phyloP scores from a whole-genome alignment of 441 rosid genomes.

The Euphorbia celastroides region DNA sequence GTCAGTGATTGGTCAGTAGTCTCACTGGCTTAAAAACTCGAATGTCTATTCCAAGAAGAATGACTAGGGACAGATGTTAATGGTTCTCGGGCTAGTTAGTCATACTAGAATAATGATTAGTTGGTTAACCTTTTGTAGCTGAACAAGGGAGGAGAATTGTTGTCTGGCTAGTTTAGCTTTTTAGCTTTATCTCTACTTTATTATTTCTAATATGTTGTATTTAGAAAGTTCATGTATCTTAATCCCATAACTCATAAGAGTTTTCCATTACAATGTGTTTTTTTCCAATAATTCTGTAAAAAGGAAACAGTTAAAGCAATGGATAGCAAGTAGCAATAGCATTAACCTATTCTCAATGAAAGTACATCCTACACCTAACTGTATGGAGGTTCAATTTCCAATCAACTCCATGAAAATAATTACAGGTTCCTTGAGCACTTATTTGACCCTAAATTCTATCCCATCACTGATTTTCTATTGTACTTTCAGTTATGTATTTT shows the following conservation, averaged over 20 bases:
- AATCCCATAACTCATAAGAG: background rate
- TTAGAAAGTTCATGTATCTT: too few relatives aligned
- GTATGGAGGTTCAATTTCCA: background rate
- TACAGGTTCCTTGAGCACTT: background rate
- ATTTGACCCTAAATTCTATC: background rate
- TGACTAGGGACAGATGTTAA: background rate
- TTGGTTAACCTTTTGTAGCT: background rate
- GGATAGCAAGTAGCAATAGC: background rate
- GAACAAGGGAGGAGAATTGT: too few relatives aligned
- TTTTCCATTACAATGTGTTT: background rate
- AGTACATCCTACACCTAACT: background rate
- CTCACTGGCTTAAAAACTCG: background rate
- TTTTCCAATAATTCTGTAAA: background rate
- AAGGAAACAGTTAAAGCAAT: background rate
- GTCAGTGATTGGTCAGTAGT: background rate
- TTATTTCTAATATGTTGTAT: too few relatives aligned
- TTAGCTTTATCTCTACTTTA: background rate
- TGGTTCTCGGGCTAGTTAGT: background rate
- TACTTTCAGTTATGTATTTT: background rate
- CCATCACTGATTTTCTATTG: conserved; percentile 1
- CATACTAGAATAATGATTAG: background rate
- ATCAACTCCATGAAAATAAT: background rate
- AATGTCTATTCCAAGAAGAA: background rate
- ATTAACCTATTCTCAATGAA: too few relatives aligned
- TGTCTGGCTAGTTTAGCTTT: background rate